A percentile compares a stretch with the other conserved stretches of the same genome.
Conservation (phyloP, 306 rosid species). For the Rosa persica region DNA sequence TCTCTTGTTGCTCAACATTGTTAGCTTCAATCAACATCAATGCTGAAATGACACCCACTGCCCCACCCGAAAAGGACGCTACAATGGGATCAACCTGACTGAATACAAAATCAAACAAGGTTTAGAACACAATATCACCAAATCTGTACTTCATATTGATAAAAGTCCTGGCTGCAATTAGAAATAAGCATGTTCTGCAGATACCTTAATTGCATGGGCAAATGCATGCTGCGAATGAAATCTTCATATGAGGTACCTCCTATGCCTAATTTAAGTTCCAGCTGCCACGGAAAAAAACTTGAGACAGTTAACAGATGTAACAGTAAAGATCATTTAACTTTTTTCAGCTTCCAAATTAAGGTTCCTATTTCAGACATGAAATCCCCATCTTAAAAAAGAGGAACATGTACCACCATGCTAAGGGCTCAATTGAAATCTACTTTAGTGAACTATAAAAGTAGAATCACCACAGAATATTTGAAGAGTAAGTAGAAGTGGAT, state of each 20-base stretch:
- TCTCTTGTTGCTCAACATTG: constrained; percentile 93
- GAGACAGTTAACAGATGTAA: constrained; percentile 19
- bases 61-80: constrained; percentile 97
- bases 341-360: not conserved
- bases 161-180: not conserved
- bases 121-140: constrained; percentile 24
- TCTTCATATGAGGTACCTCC: constrained; percentile 94
- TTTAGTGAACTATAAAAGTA: not conserved
- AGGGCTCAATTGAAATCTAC: constrained; percentile 5
- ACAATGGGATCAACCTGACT: constrained; percentile 98
- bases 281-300: constrained; percentile 44
- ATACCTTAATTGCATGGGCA: constrained; percentile 90
- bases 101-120: constrained; percentile 33
- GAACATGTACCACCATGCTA: not conserved
- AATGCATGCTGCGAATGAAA: constrained; percentile 85
- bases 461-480: not conserved
- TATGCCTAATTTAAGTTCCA: constrained; percentile 89
- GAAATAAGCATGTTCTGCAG: not conserved
- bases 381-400: not conserved
- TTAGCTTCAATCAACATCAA: constrained; percentile 89
- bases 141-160: constrained; percentile 8
- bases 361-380: not conserved
- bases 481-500: not conserved
- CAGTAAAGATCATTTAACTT: not conserved
- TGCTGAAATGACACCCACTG: constrained; percentile 95